Evolutionary conservation across 495 filamentous ascomycete genomes (phyloP).

Genomic region (Cairneyella variabilis): DNA sequence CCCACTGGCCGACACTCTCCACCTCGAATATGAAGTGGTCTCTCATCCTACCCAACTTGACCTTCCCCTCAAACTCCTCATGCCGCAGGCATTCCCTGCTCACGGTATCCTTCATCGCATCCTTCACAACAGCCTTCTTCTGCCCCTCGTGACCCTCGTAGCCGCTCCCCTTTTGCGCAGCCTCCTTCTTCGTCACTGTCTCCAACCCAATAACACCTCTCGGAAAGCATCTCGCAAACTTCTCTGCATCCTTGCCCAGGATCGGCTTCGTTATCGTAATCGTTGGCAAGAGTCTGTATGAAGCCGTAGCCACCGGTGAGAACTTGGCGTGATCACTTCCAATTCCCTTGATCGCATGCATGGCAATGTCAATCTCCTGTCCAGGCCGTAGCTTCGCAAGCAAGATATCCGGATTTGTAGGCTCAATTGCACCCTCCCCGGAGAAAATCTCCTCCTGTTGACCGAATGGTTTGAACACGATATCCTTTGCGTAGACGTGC

Average conservation of each 20-base stretch:
- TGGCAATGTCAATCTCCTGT: conserved; percentile 75
- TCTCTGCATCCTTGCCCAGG: conserved; percentile 76
- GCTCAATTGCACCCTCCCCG: conserved; percentile 58
- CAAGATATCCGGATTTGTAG: conserved; percentile 88
- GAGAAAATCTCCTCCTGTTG: conserved; percentile 66
- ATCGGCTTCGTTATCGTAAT: conserved; percentile 83
- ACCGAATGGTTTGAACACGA: conserved; percentile 71
- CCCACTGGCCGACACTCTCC: conserved; percentile 91
- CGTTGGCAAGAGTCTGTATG: conserved; percentile 83
- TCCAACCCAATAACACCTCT: conserved; percentile 81
- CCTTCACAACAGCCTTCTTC: conserved; percentile 77
- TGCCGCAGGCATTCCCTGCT: conserved; percentile 89
- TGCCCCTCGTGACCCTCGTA: conserved; percentile 72
- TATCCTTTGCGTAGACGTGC: conserved; percentile 80
- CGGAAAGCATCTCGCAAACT: conserved; percentile 89
- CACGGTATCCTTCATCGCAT: conserved; percentile 88
- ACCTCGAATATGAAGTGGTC: conserved; percentile 98
- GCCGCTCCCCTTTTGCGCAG: conserved; percentile 51
- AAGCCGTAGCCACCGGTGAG: conserved; percentile 91
- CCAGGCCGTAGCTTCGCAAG: conserved; percentile 92
- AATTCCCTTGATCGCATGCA: conserved; percentile 91
- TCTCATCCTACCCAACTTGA: conserved; percentile 80
- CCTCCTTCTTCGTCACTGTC: conserved; percentile 64
- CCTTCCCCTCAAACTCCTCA: conserved; percentile 89
- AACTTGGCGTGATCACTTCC: conserved; percentile 97